Conservation (phyloP, 345 rosid species). For the Sapria himalayana region DNA sequence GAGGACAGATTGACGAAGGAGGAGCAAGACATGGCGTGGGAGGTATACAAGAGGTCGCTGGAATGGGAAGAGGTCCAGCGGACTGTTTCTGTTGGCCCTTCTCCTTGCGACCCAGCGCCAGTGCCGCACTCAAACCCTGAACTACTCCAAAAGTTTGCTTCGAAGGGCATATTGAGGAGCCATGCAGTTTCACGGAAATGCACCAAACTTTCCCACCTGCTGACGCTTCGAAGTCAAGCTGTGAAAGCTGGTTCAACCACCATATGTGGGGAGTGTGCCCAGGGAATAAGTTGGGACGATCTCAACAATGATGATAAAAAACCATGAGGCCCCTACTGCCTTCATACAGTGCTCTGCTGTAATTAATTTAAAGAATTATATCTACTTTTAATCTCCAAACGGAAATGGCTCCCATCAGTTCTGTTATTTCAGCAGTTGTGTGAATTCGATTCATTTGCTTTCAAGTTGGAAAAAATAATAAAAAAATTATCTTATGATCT, state of each 20-base stretch:
- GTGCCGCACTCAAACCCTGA: conserved; percentile 8
- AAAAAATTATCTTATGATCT: no score
- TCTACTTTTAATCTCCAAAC: background rate
- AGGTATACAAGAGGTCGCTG: conserved; percentile 47
- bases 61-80: conserved; percentile 93
- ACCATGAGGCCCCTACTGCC: background rate
- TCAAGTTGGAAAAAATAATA: background rate
- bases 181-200: conserved; percentile 40
- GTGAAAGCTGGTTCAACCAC: conserved; percentile 55
- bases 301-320: conserved; percentile 20
- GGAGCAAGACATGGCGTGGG: conserved; percentile 99
- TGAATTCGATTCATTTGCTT: background rate
- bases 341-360: background rate
- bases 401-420: background rate
- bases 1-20: conserved; percentile 93
- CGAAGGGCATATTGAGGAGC: conserved; percentile 26
- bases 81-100: conserved; percentile 8
- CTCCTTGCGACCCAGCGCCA: conserved; percentile 13
- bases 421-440: background rate
- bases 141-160: conserved; percentile 11
- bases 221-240: conserved; percentile 87
- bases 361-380: conserved; percentile 4
- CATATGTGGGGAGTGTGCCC: conserved; percentile 86
- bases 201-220: conserved; percentile 61
- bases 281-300: conserved; percentile 61